Percentiles rank a stretch among this genome's conserved stretches.
Conservation (phyloP, 2,329 filamentous ascomycete genomes). For the Colletotrichum horii region DNA sequence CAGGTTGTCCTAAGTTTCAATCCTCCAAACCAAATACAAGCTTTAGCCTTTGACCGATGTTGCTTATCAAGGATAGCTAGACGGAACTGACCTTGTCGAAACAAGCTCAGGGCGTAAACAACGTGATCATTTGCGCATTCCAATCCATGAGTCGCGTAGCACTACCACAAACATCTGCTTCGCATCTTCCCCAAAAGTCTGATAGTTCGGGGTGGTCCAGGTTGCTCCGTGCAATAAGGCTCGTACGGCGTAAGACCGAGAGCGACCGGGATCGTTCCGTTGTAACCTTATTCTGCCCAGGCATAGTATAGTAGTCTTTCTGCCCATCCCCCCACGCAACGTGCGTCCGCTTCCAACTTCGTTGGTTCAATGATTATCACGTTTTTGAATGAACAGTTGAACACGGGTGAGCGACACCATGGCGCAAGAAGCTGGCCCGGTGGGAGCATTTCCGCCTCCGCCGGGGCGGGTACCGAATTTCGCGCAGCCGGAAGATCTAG, state of each 20-base stretch:
- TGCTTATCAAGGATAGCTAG: not conserved
- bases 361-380: too few species aligned
- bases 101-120: not conserved
- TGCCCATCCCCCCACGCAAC: not conserved
- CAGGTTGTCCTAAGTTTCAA: not conserved
- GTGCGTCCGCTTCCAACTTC: too few species aligned
- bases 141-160: not conserved
- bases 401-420: not conserved
- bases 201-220: not conserved
- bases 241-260: not conserved
- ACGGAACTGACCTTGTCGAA: not conserved
- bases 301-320: not conserved
- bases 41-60: not conserved
- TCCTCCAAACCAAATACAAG: not conserved
- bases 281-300: not conserved
- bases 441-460: slow-evolving; percentile 18
- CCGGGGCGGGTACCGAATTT: slow-evolving; percentile 23
- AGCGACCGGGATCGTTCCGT: not conserved
- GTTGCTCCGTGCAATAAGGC: not conserved
- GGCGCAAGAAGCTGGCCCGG: not conserved
- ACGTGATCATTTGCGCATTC: not conserved
- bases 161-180: not conserved
- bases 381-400: not conserved
- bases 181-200: not conserved
- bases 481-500: slow-evolving; percentile 7